Evolutionary conservation across 169 alveolate species (phyloP).

Genomic region (Plasmodium reichenowi): DNA sequence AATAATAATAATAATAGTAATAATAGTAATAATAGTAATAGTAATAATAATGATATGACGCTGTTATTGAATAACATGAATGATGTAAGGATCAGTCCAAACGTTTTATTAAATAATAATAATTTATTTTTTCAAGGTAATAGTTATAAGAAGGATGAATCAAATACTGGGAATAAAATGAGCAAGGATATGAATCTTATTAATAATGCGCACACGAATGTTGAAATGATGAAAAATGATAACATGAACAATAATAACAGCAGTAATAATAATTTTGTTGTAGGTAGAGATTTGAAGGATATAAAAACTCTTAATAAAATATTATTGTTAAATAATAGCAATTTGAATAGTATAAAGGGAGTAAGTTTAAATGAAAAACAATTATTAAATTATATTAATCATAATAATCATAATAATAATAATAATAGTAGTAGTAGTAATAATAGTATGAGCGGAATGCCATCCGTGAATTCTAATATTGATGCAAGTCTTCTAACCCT

Average conservation of each 20-base stretch:
- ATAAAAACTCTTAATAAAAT: slow-evolving; percentile 6
- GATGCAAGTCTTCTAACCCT: slow-evolving; percentile 29
- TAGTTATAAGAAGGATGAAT: neutral
- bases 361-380: neutral
- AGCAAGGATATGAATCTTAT: neutral
- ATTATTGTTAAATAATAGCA: slow-evolving; percentile 9
- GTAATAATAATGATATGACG: neutral
- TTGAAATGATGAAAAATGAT: neutral
- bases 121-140: neutral
- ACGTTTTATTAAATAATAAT: neutral
- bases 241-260: neutral
- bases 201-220: neutral
- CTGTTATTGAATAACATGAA: neutral
- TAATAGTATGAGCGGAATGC: neutral
- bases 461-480: neutral
- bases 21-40: neutral
- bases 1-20: neutral
- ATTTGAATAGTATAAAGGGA: slow-evolving; percentile 11
- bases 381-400: neutral
- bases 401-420: no score
- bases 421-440: neutral
- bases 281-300: neutral
- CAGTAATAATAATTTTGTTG: neutral
- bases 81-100: neutral
- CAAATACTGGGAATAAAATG: neutral